Conservation (phyloP, 208 protist species). For the Crithidia mellificae region DNA sequence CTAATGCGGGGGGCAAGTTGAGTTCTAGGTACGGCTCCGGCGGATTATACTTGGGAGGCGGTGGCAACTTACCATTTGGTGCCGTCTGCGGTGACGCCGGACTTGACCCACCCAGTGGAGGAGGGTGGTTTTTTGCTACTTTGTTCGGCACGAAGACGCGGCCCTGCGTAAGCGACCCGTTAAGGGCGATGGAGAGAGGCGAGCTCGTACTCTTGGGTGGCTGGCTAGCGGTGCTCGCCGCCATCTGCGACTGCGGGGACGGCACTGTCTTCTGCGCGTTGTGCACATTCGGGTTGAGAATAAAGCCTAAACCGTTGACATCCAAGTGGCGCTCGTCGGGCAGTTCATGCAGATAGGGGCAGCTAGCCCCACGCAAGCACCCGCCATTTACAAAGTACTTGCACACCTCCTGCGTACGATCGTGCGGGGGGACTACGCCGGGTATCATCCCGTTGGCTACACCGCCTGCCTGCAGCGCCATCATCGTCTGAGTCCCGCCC, state of each 20-base stretch:
- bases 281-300: conserved; percentile 87
- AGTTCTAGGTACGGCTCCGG: conserved; percentile 87
- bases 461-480: conserved; percentile 27
- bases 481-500: conserved; percentile 31
- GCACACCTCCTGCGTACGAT: conserved; percentile 84
- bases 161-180: conserved; percentile 15
- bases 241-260: conserved; percentile 32
- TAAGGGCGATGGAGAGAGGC: conserved; percentile 48
- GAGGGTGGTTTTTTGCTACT: conserved; percentile 35
- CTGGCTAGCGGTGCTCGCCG: conserved; percentile 20
- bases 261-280: conserved; percentile 85
- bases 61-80: conserved; percentile 35
- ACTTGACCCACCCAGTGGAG: conserved; percentile 21
- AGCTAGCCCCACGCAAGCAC: conserved; percentile 75
- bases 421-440: conserved; percentile 43
- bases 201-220: conserved; percentile 30
- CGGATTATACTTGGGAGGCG: conserved; percentile 77
- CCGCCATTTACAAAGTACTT: conserved; percentile 91
- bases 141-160: conserved; percentile 25
- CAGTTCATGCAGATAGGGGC: conserved; percentile 85
- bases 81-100: conserved; percentile 30
- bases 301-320: conserved; percentile 84
- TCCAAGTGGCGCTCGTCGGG: conserved; percentile 90
- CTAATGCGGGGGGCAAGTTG: conserved; percentile 82
- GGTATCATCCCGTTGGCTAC: conserved; percentile 37